These are phyloP conservation scores for Thyridium curvatum DNA, from an alignment of 2,329 filamentous ascomycete genomes.

Conservation along the genomic window DNA sequence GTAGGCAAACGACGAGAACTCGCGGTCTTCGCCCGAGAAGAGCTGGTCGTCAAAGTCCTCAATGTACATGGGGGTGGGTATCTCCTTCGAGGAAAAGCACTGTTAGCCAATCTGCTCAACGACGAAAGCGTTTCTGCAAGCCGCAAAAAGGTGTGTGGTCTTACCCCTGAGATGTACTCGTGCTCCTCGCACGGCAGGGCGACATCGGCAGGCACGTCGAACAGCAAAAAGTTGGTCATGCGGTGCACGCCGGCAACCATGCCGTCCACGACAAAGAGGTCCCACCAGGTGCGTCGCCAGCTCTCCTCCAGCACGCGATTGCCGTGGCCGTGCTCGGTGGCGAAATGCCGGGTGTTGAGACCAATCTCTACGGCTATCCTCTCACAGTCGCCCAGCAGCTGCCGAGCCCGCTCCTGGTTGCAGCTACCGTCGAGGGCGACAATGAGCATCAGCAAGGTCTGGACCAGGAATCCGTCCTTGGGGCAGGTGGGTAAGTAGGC, in stretches of 20 bases:
- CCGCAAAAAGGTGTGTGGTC: slow-evolving; percentile 14
- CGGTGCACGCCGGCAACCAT: slow-evolving; percentile 77
- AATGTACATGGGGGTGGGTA: slow-evolving; percentile 56
- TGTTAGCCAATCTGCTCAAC: background rate
- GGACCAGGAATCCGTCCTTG: slow-evolving; percentile 60
- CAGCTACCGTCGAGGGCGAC: slow-evolving; percentile 74
- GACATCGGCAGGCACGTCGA: slow-evolving; percentile 61
- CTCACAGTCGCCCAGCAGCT: slow-evolving; percentile 62
- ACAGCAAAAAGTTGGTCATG: slow-evolving; percentile 63
- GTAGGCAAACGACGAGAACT: slow-evolving; percentile 81
- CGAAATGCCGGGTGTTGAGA: slow-evolving; percentile 65
- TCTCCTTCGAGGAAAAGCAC: slow-evolving; percentile 30
- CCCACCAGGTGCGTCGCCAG: slow-evolving; percentile 90
- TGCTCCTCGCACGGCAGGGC: slow-evolving; percentile 76
- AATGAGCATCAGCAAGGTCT: slow-evolving; percentile 70
- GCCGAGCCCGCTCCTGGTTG: slow-evolving; percentile 61
- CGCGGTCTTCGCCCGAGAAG: slow-evolving; percentile 63
- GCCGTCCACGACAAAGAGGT: slow-evolving; percentile 70
- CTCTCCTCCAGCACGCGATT: slow-evolving; percentile 71
- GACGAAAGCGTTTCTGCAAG: background rate
- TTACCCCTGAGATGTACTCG: slow-evolving; percentile 57
- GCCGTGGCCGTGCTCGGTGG: slow-evolving; percentile 54
- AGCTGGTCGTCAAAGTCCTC: slow-evolving; percentile 70
- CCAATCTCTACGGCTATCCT: slow-evolving; percentile 69
- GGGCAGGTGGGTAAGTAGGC: slow-evolving; percentile 38